These are phyloP conservation scores for Russula abietina DNA, from an alignment of 768 basidiomycete genomes.

Conservation along the genomic window DNA sequence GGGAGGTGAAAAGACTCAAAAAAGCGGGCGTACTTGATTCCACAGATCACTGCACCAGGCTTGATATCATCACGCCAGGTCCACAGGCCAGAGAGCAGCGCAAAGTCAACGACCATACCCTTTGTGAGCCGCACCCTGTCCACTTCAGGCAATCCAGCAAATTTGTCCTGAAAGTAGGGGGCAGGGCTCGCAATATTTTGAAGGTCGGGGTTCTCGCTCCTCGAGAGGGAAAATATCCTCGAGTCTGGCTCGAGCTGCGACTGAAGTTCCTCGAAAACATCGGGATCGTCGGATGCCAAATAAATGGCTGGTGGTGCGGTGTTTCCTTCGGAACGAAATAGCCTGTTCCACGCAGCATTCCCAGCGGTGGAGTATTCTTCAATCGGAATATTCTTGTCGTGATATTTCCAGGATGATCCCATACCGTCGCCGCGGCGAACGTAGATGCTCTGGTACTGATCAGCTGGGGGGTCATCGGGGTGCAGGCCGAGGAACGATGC, in stretches of 20 bases:
- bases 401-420: constrained; percentile 41
- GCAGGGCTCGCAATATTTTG: constrained; percentile 43
- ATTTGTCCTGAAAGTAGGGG: constrained; percentile 52
- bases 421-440: constrained; percentile 57
- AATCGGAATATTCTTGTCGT: constrained; percentile 43
- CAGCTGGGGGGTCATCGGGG: constrained; percentile 6
- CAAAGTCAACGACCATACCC: constrained; percentile 66
- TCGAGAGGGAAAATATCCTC: constrained; percentile 42
- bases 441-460: constrained; percentile 51
- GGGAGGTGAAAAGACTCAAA: not conserved
- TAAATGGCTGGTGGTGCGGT: constrained; percentile 40
- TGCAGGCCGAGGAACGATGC: constrained; percentile 27
- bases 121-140: constrained; percentile 47
- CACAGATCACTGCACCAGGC: constrained; percentile 52
- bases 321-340: constrained; percentile 29
- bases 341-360: constrained; percentile 36
- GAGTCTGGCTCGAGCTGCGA: constrained; percentile 34
- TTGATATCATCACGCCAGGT: constrained; percentile 36
- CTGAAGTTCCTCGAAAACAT: constrained; percentile 39
- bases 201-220: constrained; percentile 39
- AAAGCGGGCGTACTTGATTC: constrained; percentile 42
- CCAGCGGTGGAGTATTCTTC: constrained; percentile 44
- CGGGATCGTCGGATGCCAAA: constrained; percentile 56
- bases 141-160: constrained; percentile 36
- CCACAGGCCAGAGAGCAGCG: constrained; percentile 61